Conservation (phyloP, 2,329 filamentous ascomycete species). For the Tolypocladium tropicale region DNA sequence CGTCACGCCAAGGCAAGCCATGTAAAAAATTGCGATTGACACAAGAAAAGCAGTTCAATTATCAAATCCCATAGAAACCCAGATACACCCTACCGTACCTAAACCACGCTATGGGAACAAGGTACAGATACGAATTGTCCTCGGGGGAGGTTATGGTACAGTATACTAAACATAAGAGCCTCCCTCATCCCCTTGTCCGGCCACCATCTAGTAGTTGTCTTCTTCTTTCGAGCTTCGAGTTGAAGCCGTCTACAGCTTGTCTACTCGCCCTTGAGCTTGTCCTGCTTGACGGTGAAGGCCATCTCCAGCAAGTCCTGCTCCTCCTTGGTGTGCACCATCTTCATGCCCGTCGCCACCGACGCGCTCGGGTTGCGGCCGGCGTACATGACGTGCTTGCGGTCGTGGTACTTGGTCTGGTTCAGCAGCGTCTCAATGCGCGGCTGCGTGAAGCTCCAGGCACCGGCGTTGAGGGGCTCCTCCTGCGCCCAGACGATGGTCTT, state of each 20-base stretch:
- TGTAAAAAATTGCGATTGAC: neutral
- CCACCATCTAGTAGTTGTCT: neutral
- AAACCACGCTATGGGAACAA: conserved; percentile 2
- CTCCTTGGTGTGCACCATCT: conserved; percentile 81
- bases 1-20: neutral
- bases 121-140: conserved; percentile 4
- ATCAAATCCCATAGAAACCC: neutral
- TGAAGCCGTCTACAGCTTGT: neutral
- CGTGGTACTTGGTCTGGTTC: conserved; percentile 85
- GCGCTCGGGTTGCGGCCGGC: conserved; percentile 90
- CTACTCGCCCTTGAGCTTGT: conserved; percentile 60
- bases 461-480: conserved; percentile 95
- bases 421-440: conserved; percentile 93
- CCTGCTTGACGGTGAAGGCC: conserved; percentile 55
- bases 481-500: conserved; percentile 96
- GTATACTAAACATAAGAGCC: conserved; percentile 4
- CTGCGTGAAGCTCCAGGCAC: conserved; percentile 95
- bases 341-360: conserved; percentile 86
- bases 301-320: conserved; percentile 71
- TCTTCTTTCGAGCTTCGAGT: neutral
- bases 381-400: conserved; percentile 94
- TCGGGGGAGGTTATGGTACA: conserved; percentile 6
- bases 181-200: neutral
- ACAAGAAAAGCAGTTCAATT: neutral
- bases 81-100: conserved; percentile 3